Evolutionary conservation across 257 asterid genomes (phyloP), one percentile per base, ranked within the genome.

Genomic region (Fraxinus americana): DNA sequence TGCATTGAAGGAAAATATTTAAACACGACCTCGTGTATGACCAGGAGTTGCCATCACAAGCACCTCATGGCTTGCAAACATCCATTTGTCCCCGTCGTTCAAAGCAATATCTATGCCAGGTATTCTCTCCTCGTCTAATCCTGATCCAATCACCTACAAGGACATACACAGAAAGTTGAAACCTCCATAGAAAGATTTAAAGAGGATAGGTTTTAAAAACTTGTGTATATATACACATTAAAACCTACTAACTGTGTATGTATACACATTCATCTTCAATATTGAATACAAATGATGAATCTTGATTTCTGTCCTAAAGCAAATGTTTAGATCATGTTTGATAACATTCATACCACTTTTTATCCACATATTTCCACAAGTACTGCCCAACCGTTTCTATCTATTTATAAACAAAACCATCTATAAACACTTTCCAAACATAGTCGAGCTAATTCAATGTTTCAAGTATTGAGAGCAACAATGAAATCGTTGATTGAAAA

Each of bases 1-100:
- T 59, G 67, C 32, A 59, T 59, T 11, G n/a, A 63, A 25, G 32
- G 34, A 0, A 63, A 63, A 25, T 10, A 63, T 19, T 52, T 57
- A 81, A 74, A 61, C 54, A 73, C 79, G 83, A 95, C 99, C 99
- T 93, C 85, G 86, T 66, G 99, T 95, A 77, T 95, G 98, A 72
- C 99, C 99, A 63, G 99, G 98, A 83, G 99, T 95, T 35, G 74
- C 92, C 90, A 93, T 84, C 82, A 93, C 90, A 82, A 83, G 84
- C 87, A 93, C 99, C 87, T 93, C 98, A 84, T 95, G 99, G 82
- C 98, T 87, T 75, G 99, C 99, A 86, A 95, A 93, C 99, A 86
- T 91, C 99, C 99, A 95, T 78, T 91, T 91, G 82, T 93, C 99
- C 30, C 97, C 98, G 79, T 93, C 97, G 70, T 86, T 88, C 78